Conservation (phyloP, 495 filamentous ascomycete genomes). For the Cladorrhinum samala region DNA sequence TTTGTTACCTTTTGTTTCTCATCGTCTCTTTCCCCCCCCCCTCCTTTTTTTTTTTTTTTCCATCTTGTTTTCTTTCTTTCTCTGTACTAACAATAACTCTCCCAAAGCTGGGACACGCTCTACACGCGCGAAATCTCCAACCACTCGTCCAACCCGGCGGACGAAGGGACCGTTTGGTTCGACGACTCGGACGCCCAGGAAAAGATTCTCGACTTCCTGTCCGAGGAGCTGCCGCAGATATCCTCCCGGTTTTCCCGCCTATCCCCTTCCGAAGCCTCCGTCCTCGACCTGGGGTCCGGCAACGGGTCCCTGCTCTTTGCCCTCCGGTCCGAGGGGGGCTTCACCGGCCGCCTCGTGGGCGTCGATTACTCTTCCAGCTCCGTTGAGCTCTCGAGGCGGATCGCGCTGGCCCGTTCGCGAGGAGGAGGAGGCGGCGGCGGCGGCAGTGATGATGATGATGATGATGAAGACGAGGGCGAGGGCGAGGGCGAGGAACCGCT, state of each 20-base stretch:
- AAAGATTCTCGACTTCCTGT: constrained; percentile 53
- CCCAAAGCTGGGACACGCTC: constrained; percentile 58
- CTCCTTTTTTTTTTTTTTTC: constrained; percentile 1
- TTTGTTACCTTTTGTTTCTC: background rate
- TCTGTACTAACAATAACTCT: background rate
- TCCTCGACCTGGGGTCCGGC: constrained; percentile 79
- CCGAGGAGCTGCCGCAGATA: constrained; percentile 27
- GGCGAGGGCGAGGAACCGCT: constrained; percentile 9
- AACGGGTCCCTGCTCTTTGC: constrained; percentile 85
- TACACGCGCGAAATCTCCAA: constrained; percentile 58
- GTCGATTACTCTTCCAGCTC: constrained; percentile 78
- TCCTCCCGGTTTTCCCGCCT: constrained; percentile 21
- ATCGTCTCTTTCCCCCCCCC: background rate
- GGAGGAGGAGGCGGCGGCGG: too few relatives aligned
- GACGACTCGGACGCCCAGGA: constrained; percentile 62
- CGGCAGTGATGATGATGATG: too few relatives aligned
- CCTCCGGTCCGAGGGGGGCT: constrained; percentile 52
- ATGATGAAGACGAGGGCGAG: constrained; percentile 9
- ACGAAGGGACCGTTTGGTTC: constrained; percentile 73
- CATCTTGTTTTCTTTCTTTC: background rate
- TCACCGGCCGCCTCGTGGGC: constrained; percentile 64
- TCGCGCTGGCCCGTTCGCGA: constrained; percentile 29
- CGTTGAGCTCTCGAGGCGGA: constrained; percentile 59
- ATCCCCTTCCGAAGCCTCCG: constrained; percentile 22
- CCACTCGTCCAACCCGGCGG: constrained; percentile 51